phyloP scores from a whole-genome alignment of 2,329 filamentous ascomycete species.

The Nothophoma quercina region DNA sequence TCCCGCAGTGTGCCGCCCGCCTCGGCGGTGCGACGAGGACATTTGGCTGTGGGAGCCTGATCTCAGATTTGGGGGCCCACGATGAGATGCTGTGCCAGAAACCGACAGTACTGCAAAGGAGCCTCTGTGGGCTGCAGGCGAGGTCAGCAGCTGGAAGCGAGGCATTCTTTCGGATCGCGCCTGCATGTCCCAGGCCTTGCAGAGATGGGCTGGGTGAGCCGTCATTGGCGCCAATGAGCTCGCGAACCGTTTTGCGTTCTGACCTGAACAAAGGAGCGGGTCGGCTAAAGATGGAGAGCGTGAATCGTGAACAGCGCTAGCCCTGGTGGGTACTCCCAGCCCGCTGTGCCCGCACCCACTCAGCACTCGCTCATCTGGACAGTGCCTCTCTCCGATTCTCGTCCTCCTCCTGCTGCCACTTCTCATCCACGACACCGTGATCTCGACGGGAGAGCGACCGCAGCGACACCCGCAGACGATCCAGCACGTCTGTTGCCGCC shows the following conservation, averaged over 20 bases:
- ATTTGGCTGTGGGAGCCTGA: background rate
- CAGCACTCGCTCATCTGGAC: conserved; percentile 9
- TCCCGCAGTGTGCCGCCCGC: conserved; percentile 7
- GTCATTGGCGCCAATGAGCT: conserved; percentile 3
- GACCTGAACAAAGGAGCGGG: conserved; percentile 12
- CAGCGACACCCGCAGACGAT: conserved; percentile 1
- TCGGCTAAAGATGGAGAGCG: conserved; percentile 22
- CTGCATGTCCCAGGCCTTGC: conserved; percentile 15
- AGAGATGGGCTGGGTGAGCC: background rate
- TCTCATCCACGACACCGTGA: conserved; percentile 5
- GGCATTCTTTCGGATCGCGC: conserved; percentile 11
- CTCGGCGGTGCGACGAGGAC: background rate
- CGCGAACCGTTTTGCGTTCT: conserved; percentile 10
- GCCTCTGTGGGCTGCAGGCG: background rate
- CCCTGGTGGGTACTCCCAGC: conserved; percentile 13
- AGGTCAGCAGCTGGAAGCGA: conserved; percentile 13
- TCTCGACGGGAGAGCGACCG: conserved; percentile 13
- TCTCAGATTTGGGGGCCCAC: background rate
- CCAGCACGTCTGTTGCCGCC: conserved; percentile 7
- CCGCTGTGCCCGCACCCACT: conserved; percentile 9
- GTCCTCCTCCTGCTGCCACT: conserved; percentile 6
- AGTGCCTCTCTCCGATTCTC: background rate
- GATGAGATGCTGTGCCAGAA: background rate
- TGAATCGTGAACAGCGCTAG: conserved; percentile 2
- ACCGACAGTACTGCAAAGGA: background rate